These are phyloP conservation scores for Debaryomyces psychrophilus DNA, from an alignment of 1,139 yeast genomes.

Conservation along the genomic window DNA sequence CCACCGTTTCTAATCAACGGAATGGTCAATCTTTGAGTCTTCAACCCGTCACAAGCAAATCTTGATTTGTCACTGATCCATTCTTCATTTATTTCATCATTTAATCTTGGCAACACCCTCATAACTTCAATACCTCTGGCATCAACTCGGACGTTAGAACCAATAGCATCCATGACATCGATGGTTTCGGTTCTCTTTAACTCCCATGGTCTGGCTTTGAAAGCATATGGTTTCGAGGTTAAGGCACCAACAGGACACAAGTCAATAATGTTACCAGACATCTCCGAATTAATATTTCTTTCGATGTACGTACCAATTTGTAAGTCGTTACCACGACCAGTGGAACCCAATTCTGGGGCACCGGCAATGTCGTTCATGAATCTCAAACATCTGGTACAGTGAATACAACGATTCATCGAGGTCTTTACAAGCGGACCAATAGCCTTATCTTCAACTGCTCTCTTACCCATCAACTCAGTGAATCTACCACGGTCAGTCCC, in stretches of 20 bases:
- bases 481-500: constrained; percentile 89
- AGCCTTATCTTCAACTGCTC: constrained; percentile 90
- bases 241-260: constrained; percentile 93
- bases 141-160: constrained; percentile 83
- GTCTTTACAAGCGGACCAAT: constrained; percentile 90
- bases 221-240: constrained; percentile 87
- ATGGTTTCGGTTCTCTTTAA: constrained; percentile 86
- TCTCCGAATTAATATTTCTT: constrained; percentile 80
- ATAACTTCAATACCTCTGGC: constrained; percentile 87
- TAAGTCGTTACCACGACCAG: constrained; percentile 91
- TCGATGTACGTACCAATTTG: constrained; percentile 90
- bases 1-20: constrained; percentile 78
- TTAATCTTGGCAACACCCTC: constrained; percentile 84
- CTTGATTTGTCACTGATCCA: constrained; percentile 91
- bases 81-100: constrained; percentile 87
- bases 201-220: constrained; percentile 94
- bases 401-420: constrained; percentile 91
- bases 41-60: constrained; percentile 84
- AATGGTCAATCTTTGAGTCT: constrained; percentile 82
- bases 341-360: constrained; percentile 86
- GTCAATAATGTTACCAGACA: constrained; percentile 87
- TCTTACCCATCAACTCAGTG: constrained; percentile 77
- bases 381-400: constrained; percentile 90
- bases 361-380: constrained; percentile 92
- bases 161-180: constrained; percentile 84